Base-by-base conservation (phyloP, 768 basidiomycete genomes). In the Suillus spraguei region DNA sequence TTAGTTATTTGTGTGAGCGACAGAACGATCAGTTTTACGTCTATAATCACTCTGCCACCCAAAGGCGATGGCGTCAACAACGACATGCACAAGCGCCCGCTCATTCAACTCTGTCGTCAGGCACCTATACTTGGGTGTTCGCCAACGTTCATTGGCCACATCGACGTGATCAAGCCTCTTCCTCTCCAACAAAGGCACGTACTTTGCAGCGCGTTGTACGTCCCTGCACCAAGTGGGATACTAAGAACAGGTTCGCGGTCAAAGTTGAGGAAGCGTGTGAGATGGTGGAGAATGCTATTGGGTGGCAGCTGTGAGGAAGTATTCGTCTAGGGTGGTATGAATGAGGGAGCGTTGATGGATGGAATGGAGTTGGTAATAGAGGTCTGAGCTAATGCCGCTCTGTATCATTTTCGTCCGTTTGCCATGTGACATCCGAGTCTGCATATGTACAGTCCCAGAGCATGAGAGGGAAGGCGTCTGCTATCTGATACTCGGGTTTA, bases 401-500 rank as follows among this genome's bases (percentile, higher is more conserved):
- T 50, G 63, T 65, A 33, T 66, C 64, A 35, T 82, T 78, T 5
- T 76, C 78, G 24, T 85, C 84, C 4, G 83, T 86, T 59, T 86
- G 84, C 96, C 97, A 98, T 60, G 81, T 78, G 9, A 96, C 81
- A 44, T 87, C 86, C 20, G 77, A 79, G 33, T 83, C 83, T 38
- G 81, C 77, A 74, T 94, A 98, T 1, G 81, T 86, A 70, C 95
- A 96, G 32, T 93, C 89, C 91, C 95, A 97, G 16, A 99, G 85
- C 76, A 98, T 84, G 44, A 99, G 85, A 1, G 97, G 96, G 0
- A 97, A 81, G 4, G 28, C 28, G 28, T 96, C 91, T 8, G 95
- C 95, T 92, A 99, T 99, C 68, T 91, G 89, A 72, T 98, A 99
- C 55, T 87, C 85, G 3, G 97, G 97, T 73, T 95, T 96, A 59